A percentile compares a stretch with the other conserved stretches of the same genome.
These are phyloP conservation scores for Termitomyces sp. DNA, from an alignment of 768 basidiomycete species.

Conservation along the genomic window DNA sequence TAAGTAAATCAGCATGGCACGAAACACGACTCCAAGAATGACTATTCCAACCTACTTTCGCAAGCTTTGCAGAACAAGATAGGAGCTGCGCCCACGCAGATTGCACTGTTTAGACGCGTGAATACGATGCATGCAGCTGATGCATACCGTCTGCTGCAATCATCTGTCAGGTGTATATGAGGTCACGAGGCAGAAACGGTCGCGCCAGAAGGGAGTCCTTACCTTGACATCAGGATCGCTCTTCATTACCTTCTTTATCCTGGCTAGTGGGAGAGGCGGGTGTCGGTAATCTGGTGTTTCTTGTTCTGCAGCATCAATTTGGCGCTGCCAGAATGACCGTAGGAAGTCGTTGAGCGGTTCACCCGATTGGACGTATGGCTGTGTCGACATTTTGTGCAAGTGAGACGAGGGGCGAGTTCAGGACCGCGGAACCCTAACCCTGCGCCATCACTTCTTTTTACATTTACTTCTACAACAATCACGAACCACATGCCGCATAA, in stretches of 20 bases:
- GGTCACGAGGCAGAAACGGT: conserved; percentile 2
- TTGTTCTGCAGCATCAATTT: conserved; percentile 80
- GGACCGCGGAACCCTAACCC: conserved; percentile 2
- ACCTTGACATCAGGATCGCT: conserved; percentile 97
- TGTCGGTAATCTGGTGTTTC: conserved; percentile 87
- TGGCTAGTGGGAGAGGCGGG: conserved; percentile 84
- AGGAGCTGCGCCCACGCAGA: conserved; percentile 52
- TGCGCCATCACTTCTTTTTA: neutral
- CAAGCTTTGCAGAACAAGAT: conserved; percentile 97
- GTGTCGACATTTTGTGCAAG: conserved; percentile 36
- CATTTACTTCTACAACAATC: neutral
- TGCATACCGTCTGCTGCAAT: conserved; percentile 88
- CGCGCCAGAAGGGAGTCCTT: conserved; percentile 19
- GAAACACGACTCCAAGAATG: neutral
- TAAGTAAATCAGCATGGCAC: neutral
- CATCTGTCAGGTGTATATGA: conserved; percentile 54
- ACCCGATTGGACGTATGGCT: conserved; percentile 75
- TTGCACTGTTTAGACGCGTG: conserved; percentile 12
- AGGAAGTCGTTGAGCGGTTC: conserved; percentile 86
- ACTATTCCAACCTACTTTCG: conserved; percentile 66
- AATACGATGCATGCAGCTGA: conserved; percentile 11
- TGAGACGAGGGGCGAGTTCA: conserved; percentile 17
- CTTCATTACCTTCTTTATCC: conserved; percentile 99
- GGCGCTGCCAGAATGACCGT: conserved; percentile 85
- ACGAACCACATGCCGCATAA: neutral